Evolutionary conservation across 2,329 filamentous ascomycete species (phyloP), one percentile per base, ranked within the genome.

Genomic region (Venturia carpophila): DNA sequence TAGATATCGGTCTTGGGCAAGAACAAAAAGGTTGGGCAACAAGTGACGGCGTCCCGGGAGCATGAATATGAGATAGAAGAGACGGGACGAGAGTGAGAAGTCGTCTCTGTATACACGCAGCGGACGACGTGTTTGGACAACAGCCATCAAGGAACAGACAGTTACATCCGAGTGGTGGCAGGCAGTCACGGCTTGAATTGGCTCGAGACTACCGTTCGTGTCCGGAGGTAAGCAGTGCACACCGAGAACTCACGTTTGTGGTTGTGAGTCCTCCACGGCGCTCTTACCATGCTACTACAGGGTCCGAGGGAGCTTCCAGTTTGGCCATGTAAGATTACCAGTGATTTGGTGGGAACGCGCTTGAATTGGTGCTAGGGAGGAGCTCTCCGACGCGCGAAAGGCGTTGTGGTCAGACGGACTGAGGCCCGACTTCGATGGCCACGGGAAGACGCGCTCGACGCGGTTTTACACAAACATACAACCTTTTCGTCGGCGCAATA

Each of bases 51-150:
- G 60, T 42, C 39, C 21, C 37, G 39, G 37, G 47, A 21, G 30
- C 52, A 58, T 64, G 63, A 64, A 60, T 60, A 58, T 64, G 63
- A 60, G 52, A 64, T 60, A 55, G 34, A 55, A 63, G 47, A 49
- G 45, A 39, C 43, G 62, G n/a, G 45, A 63, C 30, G 62, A 34
- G 39, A 42, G 60, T n/a, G 37, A 34, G 52, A 37, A 34, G 52
- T 19, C 17, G 37, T 37, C 21, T 58, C 52, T n/a, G 30, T 37
- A 58, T n/a, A 58, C 52, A 37, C 37, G 7, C 37, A n/a, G 15
- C n/a, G 37, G 52, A 58, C 3, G 6, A 58, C n/a, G 27, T 11
- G 37, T 37, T 37, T 3, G 27, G 13, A 58, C 30, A 37, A n/a
- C 30, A 34, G 3, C 6, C 30, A 34, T 34, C 52, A 58, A 21